phyloP scores from a whole-genome alignment of 148 eudicot genomes.

The Nyssa sinensis region DNA sequence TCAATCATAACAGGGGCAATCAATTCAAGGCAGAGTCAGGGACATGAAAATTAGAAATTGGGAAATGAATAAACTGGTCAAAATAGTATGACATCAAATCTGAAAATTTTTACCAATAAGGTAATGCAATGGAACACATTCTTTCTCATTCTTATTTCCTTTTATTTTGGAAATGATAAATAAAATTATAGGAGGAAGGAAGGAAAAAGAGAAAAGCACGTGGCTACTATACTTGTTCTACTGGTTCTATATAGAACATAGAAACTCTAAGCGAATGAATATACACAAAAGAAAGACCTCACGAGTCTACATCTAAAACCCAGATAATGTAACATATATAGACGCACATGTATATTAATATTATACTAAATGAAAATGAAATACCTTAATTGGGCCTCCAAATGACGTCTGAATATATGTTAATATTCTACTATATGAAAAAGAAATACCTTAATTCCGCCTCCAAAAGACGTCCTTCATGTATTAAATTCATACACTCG shows the following conservation, averaged over 20 bases:
- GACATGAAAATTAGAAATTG: too few species aligned
- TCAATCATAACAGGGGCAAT: neutral
- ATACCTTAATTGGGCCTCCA: slow-evolving; percentile 15
- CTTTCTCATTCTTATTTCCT: neutral
- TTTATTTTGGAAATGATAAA: neutral
- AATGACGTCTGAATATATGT: neutral
- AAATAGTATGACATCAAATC: too few species aligned
- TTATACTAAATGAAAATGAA: neutral
- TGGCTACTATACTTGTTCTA: too few species aligned
- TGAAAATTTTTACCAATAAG: too few species aligned
- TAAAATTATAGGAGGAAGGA: neutral
- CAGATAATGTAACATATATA: neutral
- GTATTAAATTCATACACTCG: slow-evolving; percentile 12
- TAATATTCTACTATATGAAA: neutral
- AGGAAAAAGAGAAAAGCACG: neutral
- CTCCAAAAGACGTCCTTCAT: slow-evolving; percentile 24
- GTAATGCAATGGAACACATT: too few species aligned
- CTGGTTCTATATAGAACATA: neutral
- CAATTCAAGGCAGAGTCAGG: neutral
- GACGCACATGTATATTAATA: neutral
- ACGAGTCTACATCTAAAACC: too few species aligned
- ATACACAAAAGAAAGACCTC: too few species aligned
- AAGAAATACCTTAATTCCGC: slow-evolving; percentile 15
- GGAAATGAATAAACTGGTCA: too few species aligned
- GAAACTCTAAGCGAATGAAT: neutral